Base-by-base conservation (phyloP, 1,139 yeast genomes). In the Geotrichum phurueaensis region DNA sequence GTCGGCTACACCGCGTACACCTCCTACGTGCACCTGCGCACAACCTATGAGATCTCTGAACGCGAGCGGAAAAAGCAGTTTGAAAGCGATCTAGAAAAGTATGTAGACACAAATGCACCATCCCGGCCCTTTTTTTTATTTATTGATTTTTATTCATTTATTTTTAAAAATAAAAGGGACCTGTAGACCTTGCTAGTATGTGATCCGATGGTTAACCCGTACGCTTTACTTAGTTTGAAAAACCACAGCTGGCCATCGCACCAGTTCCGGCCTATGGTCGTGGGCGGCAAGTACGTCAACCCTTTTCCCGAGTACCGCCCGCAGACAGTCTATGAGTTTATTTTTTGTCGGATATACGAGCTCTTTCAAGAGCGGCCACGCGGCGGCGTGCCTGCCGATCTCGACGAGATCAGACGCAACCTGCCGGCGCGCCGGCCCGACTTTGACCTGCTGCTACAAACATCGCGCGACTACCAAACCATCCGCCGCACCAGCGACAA, bases 261-360 rank as follows among this genome's bases (percentile, higher is more conserved):
- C 33, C 67, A 68, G 58, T 74, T 65, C 60, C 69, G 74, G 3
- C 69, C 76, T n/a, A 66, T 90, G 62, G 80, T 82, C 10, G 80
- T 92, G 0, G 83, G 84, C 12, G 97, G 97, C 7, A 79, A 91
- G 70, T 92, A 83, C 73, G 95, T 89, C 60, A 92, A 92, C 69
- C 98, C 98, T 1, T 92, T 92, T 70, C 82, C 81, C n/a, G 97
- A 92, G 70, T 92, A 92, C 71, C 78, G 97, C 55, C 87, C 92
- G 2, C 97, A 91, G 73, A 90, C 97, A 0, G 80, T 90, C 6
- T 88, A 89, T 71, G 97, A 92, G 75, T 92, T 91, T 73, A 75
- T 89, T 45, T 76, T 82, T 53, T 88, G 91, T 62, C 76, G 97
- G 36, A 65, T 89, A 3, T 73, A 85, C 63, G 97, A 91, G 70